Conservation (phyloP, 139 green algal species). For the Chlamydomonas incerta region DNA sequence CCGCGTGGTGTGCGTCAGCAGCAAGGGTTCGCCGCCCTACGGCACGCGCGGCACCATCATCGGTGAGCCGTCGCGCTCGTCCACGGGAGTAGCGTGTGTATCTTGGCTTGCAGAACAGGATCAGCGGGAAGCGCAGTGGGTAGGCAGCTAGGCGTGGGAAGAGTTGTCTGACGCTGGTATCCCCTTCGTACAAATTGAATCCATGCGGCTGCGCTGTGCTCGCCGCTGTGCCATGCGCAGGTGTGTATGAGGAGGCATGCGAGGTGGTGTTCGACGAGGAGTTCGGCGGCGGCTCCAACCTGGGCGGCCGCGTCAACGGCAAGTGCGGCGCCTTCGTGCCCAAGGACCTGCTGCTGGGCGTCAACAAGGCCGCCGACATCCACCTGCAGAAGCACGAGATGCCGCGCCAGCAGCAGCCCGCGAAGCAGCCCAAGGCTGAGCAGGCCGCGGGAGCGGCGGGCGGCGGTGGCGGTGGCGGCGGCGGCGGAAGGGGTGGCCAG, state of each 20-base stretch:
- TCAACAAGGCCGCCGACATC: slow-evolving; percentile 41
- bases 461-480: neutral
- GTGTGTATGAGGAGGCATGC: slow-evolving; percentile 73
- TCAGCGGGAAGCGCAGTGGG: no score
- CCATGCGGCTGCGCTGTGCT: no score
- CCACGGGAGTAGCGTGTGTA: no score
- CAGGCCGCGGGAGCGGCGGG: neutral
- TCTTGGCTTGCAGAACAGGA: no score
- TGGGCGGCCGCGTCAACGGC: slow-evolving; percentile 49
- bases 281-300: slow-evolving; percentile 62
- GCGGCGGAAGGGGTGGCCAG: neutral
- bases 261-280: slow-evolving; percentile 83
- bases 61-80: slow-evolving; percentile 48
- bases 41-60: slow-evolving; percentile 75
- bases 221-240: slow-evolving; percentile 14
- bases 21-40: slow-evolving; percentile 74
- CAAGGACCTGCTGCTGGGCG: slow-evolving; percentile 58
- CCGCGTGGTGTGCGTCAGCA: slow-evolving; percentile 72
- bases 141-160: no score
- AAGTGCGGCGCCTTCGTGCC: slow-evolving; percentile 53
- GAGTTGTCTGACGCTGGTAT: no score
- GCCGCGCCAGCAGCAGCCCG: slow-evolving; percentile 1
- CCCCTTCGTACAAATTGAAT: no score
- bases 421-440: neutral
- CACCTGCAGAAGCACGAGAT: slow-evolving; percentile 7